These are phyloP conservation scores for Mycena metata DNA, from an alignment of 768 basidiomycete genomes.

Conservation along the genomic window DNA sequence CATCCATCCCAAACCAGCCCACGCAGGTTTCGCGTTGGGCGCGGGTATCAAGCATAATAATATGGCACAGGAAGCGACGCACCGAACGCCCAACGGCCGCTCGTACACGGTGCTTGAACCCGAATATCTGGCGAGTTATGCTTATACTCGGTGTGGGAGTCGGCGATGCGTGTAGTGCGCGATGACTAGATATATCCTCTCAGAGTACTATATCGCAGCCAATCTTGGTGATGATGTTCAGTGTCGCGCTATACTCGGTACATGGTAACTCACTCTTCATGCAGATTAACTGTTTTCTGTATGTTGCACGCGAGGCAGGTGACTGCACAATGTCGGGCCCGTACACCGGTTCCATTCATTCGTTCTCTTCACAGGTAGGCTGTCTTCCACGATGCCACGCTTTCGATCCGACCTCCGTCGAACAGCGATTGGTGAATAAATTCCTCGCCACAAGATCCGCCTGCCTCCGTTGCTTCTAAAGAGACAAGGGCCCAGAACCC, in stretches of 20 bases:
- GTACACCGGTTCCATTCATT: not conserved
- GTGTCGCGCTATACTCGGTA: not conserved
- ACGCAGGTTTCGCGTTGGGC: slow-evolving; percentile 7
- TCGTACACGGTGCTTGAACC: not conserved
- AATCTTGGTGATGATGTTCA: not conserved
- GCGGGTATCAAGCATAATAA: slow-evolving; percentile 14
- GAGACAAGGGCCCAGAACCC: not conserved
- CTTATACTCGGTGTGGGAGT: slow-evolving; percentile 5
- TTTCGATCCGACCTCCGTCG: slow-evolving; percentile 16
- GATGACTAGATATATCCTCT: slow-evolving; percentile 13
- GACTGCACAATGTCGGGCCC: slow-evolving; percentile 3
- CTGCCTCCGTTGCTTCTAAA: slow-evolving; percentile 15
- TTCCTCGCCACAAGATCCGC: slow-evolving; percentile 14
- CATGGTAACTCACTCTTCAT: slow-evolving; percentile 1
- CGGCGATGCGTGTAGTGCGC: slow-evolving; percentile 1
- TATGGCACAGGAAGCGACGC: not conserved
- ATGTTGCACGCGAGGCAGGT: not conserved
- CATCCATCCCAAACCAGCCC: not conserved
- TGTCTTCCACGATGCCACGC: slow-evolving; percentile 24
- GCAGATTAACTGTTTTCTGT: not conserved
- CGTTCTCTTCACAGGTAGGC: not conserved
- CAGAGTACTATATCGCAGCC: not conserved
- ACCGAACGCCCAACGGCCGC: slow-evolving; percentile 2
- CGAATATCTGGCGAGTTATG: slow-evolving; percentile 16
- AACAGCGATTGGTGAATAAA: not conserved